Evolutionary conservation across 306 rosid genomes (phyloP).

Genomic region (Mimosa pudica): DNA sequence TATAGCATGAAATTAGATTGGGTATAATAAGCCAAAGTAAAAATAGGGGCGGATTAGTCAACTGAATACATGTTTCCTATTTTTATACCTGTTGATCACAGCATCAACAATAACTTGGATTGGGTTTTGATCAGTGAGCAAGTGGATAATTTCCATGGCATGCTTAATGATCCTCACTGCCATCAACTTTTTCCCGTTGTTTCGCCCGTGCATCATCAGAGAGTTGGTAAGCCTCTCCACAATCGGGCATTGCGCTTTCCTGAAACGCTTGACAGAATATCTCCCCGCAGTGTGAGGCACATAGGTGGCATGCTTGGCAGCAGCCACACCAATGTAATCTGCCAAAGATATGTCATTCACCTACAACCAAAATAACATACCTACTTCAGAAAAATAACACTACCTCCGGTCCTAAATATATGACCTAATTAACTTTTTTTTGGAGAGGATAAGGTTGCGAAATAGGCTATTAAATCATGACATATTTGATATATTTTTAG

Average conservation of each 20-base stretch:
- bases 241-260: conserved; percentile 45
- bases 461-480: too few relatives aligned
- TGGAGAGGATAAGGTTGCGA: too few relatives aligned
- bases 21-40: neutral
- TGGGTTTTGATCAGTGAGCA: conserved; percentile 43
- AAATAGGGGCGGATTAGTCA: neutral
- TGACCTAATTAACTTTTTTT: too few relatives aligned
- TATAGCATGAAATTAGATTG: neutral
- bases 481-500: too few relatives aligned
- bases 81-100: conserved; percentile 40
- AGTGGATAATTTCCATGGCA: conserved; percentile 47
- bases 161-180: conserved; percentile 43
- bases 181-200: conserved; percentile 43
- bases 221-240: conserved; percentile 49
- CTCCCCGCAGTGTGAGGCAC: conserved; percentile 47
- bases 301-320: conserved; percentile 43
- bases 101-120: conserved; percentile 46
- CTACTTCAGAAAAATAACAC: too few relatives aligned
- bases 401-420: too few relatives aligned
- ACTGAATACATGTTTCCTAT: neutral
- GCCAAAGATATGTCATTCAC: conserved; percentile 37
- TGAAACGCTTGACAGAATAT: conserved; percentile 45
- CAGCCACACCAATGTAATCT: conserved; percentile 39
- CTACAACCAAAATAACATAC: neutral
- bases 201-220: conserved; percentile 44